phyloP scores from a whole-genome alignment of 163 green algal genomes.

The Picocystis sp. region DNA sequence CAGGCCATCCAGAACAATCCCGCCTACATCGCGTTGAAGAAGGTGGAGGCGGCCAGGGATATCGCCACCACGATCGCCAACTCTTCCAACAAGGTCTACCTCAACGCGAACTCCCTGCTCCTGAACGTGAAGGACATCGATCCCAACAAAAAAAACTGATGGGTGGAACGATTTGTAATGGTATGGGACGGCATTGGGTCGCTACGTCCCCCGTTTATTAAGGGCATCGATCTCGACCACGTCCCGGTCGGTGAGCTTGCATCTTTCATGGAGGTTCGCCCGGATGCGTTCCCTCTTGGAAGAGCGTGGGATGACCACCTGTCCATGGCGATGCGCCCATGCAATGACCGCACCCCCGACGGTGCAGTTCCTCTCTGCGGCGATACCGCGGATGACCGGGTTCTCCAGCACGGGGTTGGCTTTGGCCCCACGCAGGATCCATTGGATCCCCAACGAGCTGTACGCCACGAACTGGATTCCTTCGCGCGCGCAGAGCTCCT shows the following conservation, averaged over 20 bases:
- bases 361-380: neutral
- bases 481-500: constrained; percentile 18
- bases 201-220: too few species aligned
- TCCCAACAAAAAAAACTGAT: too few species aligned
- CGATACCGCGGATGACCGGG: constrained; percentile 17
- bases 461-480: constrained; percentile 39
- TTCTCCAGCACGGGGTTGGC: constrained; percentile 40
- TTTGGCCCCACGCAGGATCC: constrained; percentile 12
- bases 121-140: constrained; percentile 56
- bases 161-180: too few species aligned
- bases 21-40: constrained; percentile 57
- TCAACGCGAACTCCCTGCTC: constrained; percentile 76
- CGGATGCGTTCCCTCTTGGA: too few species aligned
- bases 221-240: too few species aligned
- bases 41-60: constrained; percentile 61
- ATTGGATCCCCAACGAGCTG: constrained; percentile 51
- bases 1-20: constrained; percentile 48
- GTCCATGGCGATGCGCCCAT: too few species aligned
- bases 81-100: constrained; percentile 76
- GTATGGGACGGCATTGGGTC: too few species aligned
- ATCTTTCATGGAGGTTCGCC: too few species aligned
- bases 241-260: too few species aligned
- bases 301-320: too few species aligned
- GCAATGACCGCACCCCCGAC: too few species aligned
- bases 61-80: constrained; percentile 70